Evolutionary conservation across 164 flowering plant genomes (phyloP).

Genomic region (Macadamia tetraphylla): DNA sequence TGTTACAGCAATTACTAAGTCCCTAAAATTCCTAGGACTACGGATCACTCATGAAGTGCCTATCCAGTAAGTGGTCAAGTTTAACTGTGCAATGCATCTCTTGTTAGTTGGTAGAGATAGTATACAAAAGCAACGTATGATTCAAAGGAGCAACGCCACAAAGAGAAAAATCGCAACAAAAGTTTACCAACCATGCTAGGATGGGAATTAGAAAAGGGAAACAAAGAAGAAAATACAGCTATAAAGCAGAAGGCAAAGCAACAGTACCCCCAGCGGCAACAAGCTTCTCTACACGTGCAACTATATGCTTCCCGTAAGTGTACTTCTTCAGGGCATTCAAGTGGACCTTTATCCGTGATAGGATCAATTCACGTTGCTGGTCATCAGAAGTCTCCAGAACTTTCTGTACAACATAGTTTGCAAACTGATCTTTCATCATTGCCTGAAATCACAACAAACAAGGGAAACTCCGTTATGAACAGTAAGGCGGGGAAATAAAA

Average conservation of each 20-base stretch:
- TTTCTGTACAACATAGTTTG: conserved; percentile 89
- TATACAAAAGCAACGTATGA: neutral
- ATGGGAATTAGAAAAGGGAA: neutral
- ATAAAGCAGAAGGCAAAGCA: neutral
- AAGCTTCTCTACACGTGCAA: conserved; percentile 90
- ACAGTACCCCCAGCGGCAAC: conserved; percentile 79
- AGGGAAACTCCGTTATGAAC: neutral
- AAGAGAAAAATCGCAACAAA: no score
- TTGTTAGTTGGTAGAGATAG: neutral
- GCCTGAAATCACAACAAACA: conserved; percentile 34
- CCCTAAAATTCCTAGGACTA: neutral
- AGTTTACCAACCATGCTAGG: no score
- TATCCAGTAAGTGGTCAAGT: neutral
- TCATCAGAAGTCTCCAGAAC: conserved; percentile 84
- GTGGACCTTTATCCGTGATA: conserved; percentile 75
- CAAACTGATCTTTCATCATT: conserved; percentile 96
- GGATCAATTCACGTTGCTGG: conserved; percentile 74
- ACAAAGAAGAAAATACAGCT: neutral
- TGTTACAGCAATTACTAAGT: neutral
- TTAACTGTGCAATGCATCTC: neutral
- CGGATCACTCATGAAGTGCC: neutral
- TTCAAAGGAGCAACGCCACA: no score
- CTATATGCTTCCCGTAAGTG: conserved; percentile 94
- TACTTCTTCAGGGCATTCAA: conserved; percentile 84
- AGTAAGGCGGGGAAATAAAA: no score